These are phyloP conservation scores for Apocynum venetum DNA, from an alignment of 257 asterid genomes.

Conservation along the genomic window DNA sequence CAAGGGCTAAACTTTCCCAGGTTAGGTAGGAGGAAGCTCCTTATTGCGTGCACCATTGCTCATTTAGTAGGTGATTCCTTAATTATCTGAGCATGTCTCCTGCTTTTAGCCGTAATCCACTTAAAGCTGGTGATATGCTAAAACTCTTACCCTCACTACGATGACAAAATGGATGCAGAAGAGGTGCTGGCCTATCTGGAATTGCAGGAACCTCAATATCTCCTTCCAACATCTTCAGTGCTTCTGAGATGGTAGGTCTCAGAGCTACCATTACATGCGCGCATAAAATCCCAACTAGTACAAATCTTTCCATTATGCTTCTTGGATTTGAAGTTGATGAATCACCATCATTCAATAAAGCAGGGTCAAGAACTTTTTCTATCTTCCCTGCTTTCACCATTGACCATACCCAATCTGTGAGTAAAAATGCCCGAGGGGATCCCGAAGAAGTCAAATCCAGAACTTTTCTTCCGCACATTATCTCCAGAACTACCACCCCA, in stretches of 20 bases:
- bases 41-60: background rate
- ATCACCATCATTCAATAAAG: conserved; percentile 41
- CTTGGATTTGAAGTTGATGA: conserved; percentile 49
- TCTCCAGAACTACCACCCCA: conserved; percentile 83
- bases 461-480: conserved; percentile 91
- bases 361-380: conserved; percentile 50
- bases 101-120: conserved; percentile 40
- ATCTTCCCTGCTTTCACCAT: conserved; percentile 57
- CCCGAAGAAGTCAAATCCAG: conserved; percentile 55
- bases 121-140: conserved; percentile 57
- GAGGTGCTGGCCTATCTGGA: conserved; percentile 77
- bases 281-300: conserved; percentile 70
- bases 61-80: background rate
- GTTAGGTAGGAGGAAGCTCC: background rate
- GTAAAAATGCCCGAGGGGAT: conserved; percentile 45
- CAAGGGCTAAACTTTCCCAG: background rate
- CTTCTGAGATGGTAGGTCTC: conserved; percentile 80
- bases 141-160: conserved; percentile 34
- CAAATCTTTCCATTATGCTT: conserved; percentile 72
- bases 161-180: conserved; percentile 57
- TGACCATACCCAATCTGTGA: conserved; percentile 96
- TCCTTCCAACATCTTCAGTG: conserved; percentile 86
- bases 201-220: conserved; percentile 72
- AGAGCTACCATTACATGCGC: conserved; percentile 95
- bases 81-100: conserved; percentile 74